Percentiles rank a stretch among this genome's conserved stretches.
Evolutionary conservation across 805 yeast genomes (phyloP).

Genomic region (Pichia kluyveri): DNA sequence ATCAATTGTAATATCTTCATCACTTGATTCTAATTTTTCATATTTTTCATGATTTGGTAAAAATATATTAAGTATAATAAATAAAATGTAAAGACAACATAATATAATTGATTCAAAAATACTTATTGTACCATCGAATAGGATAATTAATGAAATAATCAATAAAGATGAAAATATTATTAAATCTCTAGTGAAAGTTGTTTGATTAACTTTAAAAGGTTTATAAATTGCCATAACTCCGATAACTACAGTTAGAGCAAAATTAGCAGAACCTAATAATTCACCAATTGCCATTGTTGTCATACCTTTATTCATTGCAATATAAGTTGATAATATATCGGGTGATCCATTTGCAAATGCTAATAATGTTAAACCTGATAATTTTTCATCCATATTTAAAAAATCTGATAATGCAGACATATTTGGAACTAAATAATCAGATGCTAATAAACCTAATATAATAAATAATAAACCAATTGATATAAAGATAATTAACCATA

Average conservation of each 20-base stretch:
- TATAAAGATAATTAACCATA: slow-evolving; percentile 7
- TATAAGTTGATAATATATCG: slow-evolving; percentile 76
- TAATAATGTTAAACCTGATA: slow-evolving; percentile 78
- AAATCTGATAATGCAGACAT: slow-evolving; percentile 53
- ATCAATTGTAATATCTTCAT: neutral
- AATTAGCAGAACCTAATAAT: slow-evolving; percentile 44
- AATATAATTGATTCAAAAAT: slow-evolving; percentile 49
- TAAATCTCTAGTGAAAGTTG: slow-evolving; percentile 52
- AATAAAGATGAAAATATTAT: slow-evolving; percentile 46
- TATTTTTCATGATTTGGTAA: slow-evolving; percentile 11
- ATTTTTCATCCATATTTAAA: slow-evolving; percentile 59
- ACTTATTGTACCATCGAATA: slow-evolving; percentile 47
- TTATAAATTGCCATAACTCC: slow-evolving; percentile 28
- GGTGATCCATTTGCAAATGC: slow-evolving; percentile 94
- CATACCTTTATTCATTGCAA: slow-evolving; percentile 59
- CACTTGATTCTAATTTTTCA: neutral
- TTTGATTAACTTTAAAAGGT: slow-evolving; percentile 41
- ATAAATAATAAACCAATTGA: slow-evolving; percentile 39
- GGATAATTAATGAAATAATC: slow-evolving; percentile 38
- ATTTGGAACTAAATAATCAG: slow-evolving; percentile 76
- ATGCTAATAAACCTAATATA: slow-evolving; percentile 69
- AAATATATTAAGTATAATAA: slow-evolving; percentile 37
- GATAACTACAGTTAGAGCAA: slow-evolving; percentile 41
- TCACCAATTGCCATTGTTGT: slow-evolving; percentile 47
- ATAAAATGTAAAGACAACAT: slow-evolving; percentile 40